Evolutionary conservation across 495 filamentous ascomycete species (phyloP).

Genomic region (Penicillium maclennaniae): DNA sequence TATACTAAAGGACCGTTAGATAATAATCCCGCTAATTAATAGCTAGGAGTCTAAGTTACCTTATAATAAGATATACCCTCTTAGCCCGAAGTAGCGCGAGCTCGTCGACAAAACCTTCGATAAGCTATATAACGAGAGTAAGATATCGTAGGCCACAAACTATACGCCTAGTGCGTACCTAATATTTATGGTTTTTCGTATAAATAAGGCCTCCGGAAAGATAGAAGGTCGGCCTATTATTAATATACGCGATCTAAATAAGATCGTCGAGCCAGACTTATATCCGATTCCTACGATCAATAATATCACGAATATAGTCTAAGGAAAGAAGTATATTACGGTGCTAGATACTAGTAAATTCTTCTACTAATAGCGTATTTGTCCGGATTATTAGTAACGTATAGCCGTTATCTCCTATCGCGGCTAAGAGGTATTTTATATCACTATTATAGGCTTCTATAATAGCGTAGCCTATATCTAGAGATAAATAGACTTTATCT

Average conservation of each 20-base stretch:
- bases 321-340: not conserved
- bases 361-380: constrained; percentile 1
- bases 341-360: not conserved
- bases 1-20: not conserved
- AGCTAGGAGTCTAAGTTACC: not conserved
- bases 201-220: not conserved
- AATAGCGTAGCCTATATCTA: not conserved
- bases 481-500: not conserved
- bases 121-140: not conserved
- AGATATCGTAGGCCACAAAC: not conserved
- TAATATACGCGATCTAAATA: not conserved
- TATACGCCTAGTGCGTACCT: not conserved
- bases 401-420: not conserved
- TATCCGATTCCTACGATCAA: not conserved
- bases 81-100: not conserved
- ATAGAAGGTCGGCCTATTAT: not conserved
- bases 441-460: not conserved
- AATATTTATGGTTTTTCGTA: not conserved
- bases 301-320: not conserved
- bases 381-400: not conserved
- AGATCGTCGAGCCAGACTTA: not conserved
- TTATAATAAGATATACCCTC: not conserved
- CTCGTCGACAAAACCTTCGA: not conserved
- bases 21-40: not conserved
- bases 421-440: not conserved